Conservation (phyloP, 2,329 filamentous ascomycete species). For the Aspergillus sp. region DNA sequence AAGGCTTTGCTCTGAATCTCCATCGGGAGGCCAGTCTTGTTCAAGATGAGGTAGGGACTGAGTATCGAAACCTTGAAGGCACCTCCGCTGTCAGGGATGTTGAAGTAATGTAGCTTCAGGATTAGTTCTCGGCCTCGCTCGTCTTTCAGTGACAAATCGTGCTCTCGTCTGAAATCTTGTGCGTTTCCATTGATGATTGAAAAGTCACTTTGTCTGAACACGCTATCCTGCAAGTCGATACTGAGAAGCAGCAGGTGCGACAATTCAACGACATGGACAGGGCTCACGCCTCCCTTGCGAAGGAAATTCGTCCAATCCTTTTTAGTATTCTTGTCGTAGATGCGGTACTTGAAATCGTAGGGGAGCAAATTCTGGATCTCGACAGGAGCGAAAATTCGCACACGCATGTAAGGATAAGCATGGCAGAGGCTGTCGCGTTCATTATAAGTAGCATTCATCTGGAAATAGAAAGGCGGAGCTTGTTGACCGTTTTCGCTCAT, state of each 20-base stretch:
- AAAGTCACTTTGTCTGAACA: slow-evolving; percentile 93
- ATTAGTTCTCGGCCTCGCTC: slow-evolving; percentile 75
- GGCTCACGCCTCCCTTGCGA: slow-evolving; percentile 92
- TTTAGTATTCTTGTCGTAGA: slow-evolving; percentile 97
- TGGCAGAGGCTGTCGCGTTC: slow-evolving; percentile 77
- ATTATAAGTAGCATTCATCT: slow-evolving; percentile 84
- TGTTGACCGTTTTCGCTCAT: slow-evolving; percentile 78
- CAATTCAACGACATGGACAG: slow-evolving; percentile 93
- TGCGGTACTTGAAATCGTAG: slow-evolving; percentile 98
- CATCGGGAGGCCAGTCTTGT: slow-evolving; percentile 89
- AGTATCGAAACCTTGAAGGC: slow-evolving; percentile 95
- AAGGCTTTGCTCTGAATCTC: slow-evolving; percentile 86
- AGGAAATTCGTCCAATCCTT: slow-evolving; percentile 99
- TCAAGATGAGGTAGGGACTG: slow-evolving; percentile 90
- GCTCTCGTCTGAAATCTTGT: slow-evolving; percentile 84
- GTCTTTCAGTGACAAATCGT: slow-evolving; percentile 77
- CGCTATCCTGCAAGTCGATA: slow-evolving; percentile 93
- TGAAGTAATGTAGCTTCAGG: slow-evolving; percentile 85
- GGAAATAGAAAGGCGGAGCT: slow-evolving; percentile 88
- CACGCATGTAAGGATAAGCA: slow-evolving; percentile 90
- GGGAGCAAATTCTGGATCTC: slow-evolving; percentile 93
- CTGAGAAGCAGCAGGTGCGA: slow-evolving; percentile 91
- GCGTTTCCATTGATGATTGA: slow-evolving; percentile 91
- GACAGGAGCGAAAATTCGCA: slow-evolving; percentile 87
- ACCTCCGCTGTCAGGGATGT: slow-evolving; percentile 85